phyloP scores from a whole-genome alignment of 2,329 filamentous ascomycete genomes.

The Proliferodiscus dingleyae region DNA sequence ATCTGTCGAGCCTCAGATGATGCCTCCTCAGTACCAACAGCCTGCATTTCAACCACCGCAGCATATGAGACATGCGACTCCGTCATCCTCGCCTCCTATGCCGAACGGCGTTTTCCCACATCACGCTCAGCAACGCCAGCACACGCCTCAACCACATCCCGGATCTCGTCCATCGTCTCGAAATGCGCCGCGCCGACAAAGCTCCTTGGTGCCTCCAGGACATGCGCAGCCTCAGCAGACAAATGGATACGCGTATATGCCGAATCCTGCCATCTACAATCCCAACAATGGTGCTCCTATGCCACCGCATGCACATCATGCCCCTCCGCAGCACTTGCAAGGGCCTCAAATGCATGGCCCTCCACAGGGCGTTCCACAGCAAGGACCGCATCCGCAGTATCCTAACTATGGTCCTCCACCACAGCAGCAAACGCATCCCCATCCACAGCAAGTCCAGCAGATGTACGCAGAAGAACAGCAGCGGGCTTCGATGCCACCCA shows the following conservation, averaged over 20 bases:
- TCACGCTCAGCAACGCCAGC: conserved; percentile 52
- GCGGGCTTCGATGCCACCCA: conserved; percentile 67
- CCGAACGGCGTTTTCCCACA: conserved; percentile 44
- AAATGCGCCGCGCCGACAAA: conserved; percentile 71
- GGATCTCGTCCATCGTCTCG: conserved; percentile 75
- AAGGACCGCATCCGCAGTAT: conserved; percentile 37
- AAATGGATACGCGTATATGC: conserved; percentile 78
- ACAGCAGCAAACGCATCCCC: conserved; percentile 33
- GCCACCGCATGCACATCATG: conserved; percentile 36
- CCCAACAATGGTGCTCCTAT: conserved; percentile 45
- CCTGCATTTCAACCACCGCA: conserved; percentile 49
- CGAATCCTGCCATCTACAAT: conserved; percentile 81
- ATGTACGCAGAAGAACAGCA: conserved; percentile 73
- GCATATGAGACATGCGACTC: conserved; percentile 75
- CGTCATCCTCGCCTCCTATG: conserved; percentile 85
- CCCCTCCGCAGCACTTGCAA: conserved; percentile 27
- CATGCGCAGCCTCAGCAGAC: conserved; percentile 58
- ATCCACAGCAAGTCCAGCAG: conserved; percentile 53
- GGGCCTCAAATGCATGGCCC: conserved; percentile 24
- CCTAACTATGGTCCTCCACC: conserved; percentile 35
- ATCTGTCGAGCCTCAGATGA: conserved; percentile 50
- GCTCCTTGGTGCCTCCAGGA: conserved; percentile 65
- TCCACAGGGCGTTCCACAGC: conserved; percentile 32
- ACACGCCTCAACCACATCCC: conserved; percentile 75
- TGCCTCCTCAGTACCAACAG: conserved; percentile 66